Percentiles rank a stretch among this genome's conserved stretches.
Conservation (phyloP, 495 filamentous ascomycete genomes). For the Podospora conica region DNA sequence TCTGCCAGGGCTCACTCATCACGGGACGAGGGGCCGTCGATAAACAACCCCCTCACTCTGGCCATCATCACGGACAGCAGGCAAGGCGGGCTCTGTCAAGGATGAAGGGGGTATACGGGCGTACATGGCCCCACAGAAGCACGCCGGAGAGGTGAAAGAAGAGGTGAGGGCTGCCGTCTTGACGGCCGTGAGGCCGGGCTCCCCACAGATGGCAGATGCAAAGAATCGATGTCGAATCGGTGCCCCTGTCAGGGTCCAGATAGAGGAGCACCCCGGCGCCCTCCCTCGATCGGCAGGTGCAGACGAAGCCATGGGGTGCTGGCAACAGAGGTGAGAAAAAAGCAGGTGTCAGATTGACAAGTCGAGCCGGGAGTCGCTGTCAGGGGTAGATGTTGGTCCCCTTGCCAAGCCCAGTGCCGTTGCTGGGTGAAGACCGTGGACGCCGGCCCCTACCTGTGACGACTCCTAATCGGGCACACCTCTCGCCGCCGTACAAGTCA, state of each 20-base stretch:
- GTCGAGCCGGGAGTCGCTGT: slow-evolving; percentile 7
- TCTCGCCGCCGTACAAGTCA: background rate
- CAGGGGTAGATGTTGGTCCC: background rate
- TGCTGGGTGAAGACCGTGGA: background rate
- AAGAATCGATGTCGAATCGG: background rate
- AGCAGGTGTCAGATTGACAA: slow-evolving; percentile 21
- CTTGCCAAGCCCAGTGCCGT: slow-evolving; percentile 1
- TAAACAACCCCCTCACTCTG: background rate
- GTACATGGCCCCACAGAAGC: background rate
- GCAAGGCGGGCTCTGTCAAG: background rate
- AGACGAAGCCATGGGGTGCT: background rate
- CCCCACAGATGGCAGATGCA: background rate
- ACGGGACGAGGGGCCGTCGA: slow-evolving; percentile 2
- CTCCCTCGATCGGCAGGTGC: slow-evolving; percentile 1
- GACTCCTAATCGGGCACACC: background rate
- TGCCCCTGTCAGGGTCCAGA: background rate
- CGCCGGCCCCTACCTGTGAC: background rate
- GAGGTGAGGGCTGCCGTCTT: background rate
- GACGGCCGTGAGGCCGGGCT: background rate
- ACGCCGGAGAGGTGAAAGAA: background rate
- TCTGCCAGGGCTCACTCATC: background rate
- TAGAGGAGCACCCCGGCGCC: background rate
- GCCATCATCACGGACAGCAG: background rate
- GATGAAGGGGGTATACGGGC: background rate
- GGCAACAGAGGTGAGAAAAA: background rate